Conservation (phyloP, 2,329 filamentous ascomycete species). For the Basipetospora chlamydospora region DNA sequence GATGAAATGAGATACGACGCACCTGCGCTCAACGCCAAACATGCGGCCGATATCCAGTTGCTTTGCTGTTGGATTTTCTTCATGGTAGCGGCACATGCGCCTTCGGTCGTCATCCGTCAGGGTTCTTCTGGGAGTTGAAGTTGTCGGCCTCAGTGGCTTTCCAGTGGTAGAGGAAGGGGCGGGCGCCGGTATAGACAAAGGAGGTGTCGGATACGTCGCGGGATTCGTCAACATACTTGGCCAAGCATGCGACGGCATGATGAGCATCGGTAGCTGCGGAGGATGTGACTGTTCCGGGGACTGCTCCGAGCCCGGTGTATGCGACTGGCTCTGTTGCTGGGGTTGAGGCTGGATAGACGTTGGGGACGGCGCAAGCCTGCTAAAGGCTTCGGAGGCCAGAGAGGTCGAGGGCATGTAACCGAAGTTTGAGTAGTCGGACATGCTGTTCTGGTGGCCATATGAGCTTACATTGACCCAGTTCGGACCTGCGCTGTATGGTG, state of each 20-base stretch:
- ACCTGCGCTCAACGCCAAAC: conserved; percentile 98
- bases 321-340: conserved; percentile 15
- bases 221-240: conserved; percentile 71
- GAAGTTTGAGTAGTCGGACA: conserved; percentile 51
- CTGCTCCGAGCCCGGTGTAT: conserved; percentile 14
- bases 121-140: conserved; percentile 61
- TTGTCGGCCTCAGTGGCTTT: conserved; percentile 1
- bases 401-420: conserved; percentile 38
- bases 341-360: conserved; percentile 35
- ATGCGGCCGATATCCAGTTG: conserved; percentile 92
- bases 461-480: conserved; percentile 42
- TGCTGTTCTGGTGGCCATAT: conserved; percentile 51
- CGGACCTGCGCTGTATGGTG: conserved; percentile 25
- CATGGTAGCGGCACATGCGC: conserved; percentile 86
- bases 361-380: conserved; percentile 43
- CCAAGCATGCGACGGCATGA: conserved; percentile 59
- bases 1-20: conserved; percentile 16
- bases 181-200: conserved; percentile 36
- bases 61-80: conserved; percentile 78
- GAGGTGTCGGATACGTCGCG: conserved; percentile 44
- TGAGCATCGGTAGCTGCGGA: conserved; percentile 49
- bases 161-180: neutral
- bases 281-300: conserved; percentile 28
- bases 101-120: conserved; percentile 82
- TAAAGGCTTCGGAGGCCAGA: conserved; percentile 34